A percentile compares a stretch with the other conserved stretches of the same genome.
Conservation (phyloP, 2,329 filamentous ascomycete species). For the Eurotiales sp. region DNA sequence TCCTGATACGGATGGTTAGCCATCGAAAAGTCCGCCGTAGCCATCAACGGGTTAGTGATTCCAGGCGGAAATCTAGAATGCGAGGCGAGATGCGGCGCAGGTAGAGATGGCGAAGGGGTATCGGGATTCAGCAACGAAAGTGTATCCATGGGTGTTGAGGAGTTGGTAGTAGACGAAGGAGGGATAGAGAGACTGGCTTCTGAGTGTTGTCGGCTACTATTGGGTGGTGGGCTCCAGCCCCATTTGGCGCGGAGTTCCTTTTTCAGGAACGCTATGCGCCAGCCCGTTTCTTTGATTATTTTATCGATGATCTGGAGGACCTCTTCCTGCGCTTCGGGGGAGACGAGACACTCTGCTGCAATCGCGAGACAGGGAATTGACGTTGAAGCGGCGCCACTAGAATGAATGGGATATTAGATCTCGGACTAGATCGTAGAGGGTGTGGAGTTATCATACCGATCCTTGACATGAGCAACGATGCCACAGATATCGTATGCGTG, state of each 20-base stretch:
- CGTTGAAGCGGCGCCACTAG: conserved; percentile 68
- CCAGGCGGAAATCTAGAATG: conserved; percentile 38
- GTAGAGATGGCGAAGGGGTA: conserved; percentile 24
- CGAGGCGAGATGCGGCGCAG: conserved; percentile 24
- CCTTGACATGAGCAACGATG: conserved; percentile 79
- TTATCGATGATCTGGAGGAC: conserved; percentile 71
- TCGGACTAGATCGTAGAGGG: neutral
- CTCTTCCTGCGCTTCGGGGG: conserved; percentile 72
- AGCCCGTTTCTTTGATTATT: conserved; percentile 73
- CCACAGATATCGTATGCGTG: conserved; percentile 86
- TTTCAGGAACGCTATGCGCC: conserved; percentile 70
- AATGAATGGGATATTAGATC: conserved; percentile 26
- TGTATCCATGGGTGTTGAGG: conserved; percentile 11
- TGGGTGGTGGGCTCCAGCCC: conserved; percentile 67
- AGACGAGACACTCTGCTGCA: conserved; percentile 67
- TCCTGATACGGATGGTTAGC: conserved; percentile 79
- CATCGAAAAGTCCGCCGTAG: conserved; percentile 68
- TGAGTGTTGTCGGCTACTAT: conserved; percentile 30
- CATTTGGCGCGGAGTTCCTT: conserved; percentile 70
- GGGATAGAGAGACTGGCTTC: neutral
- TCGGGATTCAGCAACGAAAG: conserved; percentile 15
- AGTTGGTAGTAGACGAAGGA: neutral
- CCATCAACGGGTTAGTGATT: conserved; percentile 67
- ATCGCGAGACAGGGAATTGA: conserved; percentile 76
- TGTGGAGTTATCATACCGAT: conserved; percentile 52